phyloP scores from a whole-genome alignment of 1,139 yeast genomes.

The Hemisphaericaspora subhashii region DNA sequence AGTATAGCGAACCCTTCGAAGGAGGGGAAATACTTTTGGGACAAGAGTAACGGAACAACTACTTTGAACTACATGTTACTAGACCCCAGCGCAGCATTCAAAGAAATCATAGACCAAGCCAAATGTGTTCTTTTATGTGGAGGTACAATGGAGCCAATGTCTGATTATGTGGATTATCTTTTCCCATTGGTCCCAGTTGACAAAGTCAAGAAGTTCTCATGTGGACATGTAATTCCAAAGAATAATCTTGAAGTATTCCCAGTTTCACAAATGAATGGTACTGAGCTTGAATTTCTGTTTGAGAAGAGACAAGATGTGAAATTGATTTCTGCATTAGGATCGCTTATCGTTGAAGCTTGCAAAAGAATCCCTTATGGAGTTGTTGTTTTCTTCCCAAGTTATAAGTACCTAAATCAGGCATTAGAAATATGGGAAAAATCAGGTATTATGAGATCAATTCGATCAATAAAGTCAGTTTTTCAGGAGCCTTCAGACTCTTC shows the following conservation, averaged over 20 bases:
- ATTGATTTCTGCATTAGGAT: slow-evolving; percentile 57
- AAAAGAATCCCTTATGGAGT: slow-evolving; percentile 67
- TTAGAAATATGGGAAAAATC: slow-evolving; percentile 50
- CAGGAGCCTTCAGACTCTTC: slow-evolving; percentile 53
- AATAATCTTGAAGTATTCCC: slow-evolving; percentile 65
- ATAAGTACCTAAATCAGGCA: slow-evolving; percentile 60
- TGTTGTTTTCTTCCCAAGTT: slow-evolving; percentile 85
- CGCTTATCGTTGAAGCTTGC: slow-evolving; percentile 43
- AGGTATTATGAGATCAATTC: slow-evolving; percentile 32
- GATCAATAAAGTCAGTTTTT: slow-evolving; percentile 45
- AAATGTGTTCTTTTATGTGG: slow-evolving; percentile 83
- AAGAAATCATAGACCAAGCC: slow-evolving; percentile 63
- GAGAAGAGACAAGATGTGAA: slow-evolving; percentile 51
- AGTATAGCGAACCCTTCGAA: slow-evolving; percentile 71
- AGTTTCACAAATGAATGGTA: slow-evolving; percentile 24
- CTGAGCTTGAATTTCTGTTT: slow-evolving; percentile 65
- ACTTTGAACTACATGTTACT: slow-evolving; percentile 68
- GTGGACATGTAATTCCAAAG: slow-evolving; percentile 84
- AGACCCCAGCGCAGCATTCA: slow-evolving; percentile 76
- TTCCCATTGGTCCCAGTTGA: slow-evolving; percentile 55
- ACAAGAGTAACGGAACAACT: slow-evolving; percentile 27
- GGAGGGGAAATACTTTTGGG: slow-evolving; percentile 83
- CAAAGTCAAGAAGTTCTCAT: slow-evolving; percentile 57
- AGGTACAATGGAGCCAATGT: slow-evolving; percentile 93
- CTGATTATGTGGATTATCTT: slow-evolving; percentile 63